phyloP scores from a whole-genome alignment of 768 basidiomycete genomes.

The Psilocybe subaeruginosa region DNA sequence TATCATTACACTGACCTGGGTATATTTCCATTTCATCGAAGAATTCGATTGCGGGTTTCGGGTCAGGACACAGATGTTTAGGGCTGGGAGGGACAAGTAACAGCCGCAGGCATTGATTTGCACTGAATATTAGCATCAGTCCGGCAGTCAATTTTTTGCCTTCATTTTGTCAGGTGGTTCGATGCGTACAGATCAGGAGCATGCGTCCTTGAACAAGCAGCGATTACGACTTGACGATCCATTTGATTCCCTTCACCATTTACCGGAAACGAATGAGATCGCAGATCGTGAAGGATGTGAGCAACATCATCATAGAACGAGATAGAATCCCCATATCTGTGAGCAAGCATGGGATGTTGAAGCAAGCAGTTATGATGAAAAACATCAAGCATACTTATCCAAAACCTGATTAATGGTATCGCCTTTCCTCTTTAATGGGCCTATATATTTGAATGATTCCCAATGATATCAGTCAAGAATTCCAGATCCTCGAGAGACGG shows the following conservation, averaged over 20 bases:
- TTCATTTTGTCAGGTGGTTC: not conserved
- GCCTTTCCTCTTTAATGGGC: conserved; percentile 54
- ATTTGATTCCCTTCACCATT: conserved; percentile 36
- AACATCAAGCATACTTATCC: conserved; percentile 41
- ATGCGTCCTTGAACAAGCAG: conserved; percentile 75
- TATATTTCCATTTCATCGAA: conserved; percentile 80
- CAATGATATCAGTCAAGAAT: not conserved
- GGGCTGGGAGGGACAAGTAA: conserved; percentile 51
- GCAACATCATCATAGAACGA: conserved; percentile 81
- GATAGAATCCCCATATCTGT: conserved; percentile 58
- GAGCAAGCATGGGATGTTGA: not conserved
- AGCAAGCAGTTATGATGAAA: no score
- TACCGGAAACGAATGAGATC: conserved; percentile 19
- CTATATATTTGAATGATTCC: conserved; percentile 26
- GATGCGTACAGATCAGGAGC: conserved; percentile 67
- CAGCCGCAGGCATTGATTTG: conserved; percentile 71
- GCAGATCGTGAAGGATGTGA: conserved; percentile 64
- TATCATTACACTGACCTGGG: conserved; percentile 46
- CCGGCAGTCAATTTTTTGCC: not conserved
- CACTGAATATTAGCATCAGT: conserved; percentile 43
- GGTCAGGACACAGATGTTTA: conserved; percentile 31
- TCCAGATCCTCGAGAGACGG: not conserved
- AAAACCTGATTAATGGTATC: conserved; percentile 50
- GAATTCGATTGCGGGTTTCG: conserved; percentile 55
- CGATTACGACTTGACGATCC: conserved; percentile 43